Evolutionary conservation across 441 rosid species (phyloP), one percentile per base, ranked within the genome.

Genomic region (Arabidopsis lyrata): DNA sequence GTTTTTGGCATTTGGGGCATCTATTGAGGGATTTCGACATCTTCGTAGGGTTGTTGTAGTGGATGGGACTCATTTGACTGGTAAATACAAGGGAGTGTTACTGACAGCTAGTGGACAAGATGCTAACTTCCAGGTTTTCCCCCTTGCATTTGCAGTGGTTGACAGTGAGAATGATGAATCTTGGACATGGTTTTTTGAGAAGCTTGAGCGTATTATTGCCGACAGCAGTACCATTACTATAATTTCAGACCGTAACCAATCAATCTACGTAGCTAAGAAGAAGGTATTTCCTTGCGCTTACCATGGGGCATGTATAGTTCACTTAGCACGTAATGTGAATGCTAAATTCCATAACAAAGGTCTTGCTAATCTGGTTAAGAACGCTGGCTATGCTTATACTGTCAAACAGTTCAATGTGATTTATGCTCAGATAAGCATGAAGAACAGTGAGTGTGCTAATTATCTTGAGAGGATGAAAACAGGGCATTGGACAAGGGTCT

Each of bases 1-100:
- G 13, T 56, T 56, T 4, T n/a, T 56, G 2, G 22, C 61, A 1
- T 56, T 32, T n/a, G 41, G 41, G 1, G 61, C 61, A 2, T 56
- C 41, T 0, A 56, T 56, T 4, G 2, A 4, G 0, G 41, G 41
- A 0, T 56, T 32, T n/a, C 1, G 22, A 1, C 1, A 4, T 0
- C 3, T 56, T 1, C 2, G 24, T 0, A 12, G 12, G 0, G 5
- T 32, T 0, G 0, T 56, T 4, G 61, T 56, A 0, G 8, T 56
- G 1, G 41, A 32, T n/a, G 61, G 14, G 2, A 56, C 41, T 0
- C 41, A 8, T n/a, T 2, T 56, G 3, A 14, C 0, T 1, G 14
- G 7, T 0, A 55, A 55, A 5, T 55, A 1, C 18, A 55, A n/a
- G 5, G 60, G 39, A 0, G 60, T 55, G 0, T 31, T 55, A 3